Percentiles rank a stretch among this genome's conserved stretches.
These are phyloP conservation scores for Aspergillus chevalieri DNA, from an alignment of 2,329 filamentous ascomycete genomes.

Conservation along the genomic window DNA sequence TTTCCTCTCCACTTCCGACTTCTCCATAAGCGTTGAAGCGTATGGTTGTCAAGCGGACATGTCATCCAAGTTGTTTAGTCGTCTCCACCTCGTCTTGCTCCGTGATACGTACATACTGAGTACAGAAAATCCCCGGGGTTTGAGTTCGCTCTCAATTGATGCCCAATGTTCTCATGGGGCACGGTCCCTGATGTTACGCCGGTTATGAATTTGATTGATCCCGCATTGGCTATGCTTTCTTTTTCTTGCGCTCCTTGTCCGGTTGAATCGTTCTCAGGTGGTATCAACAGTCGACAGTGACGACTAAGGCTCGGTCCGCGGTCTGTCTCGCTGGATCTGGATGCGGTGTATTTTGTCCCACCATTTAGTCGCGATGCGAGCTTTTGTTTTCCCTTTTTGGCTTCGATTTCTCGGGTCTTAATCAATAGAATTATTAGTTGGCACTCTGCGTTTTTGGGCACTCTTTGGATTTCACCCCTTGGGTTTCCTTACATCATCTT, in stretches of 20 bases:
- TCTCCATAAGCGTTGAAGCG: not conserved
- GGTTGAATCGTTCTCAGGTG: not conserved
- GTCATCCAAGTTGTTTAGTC: not conserved
- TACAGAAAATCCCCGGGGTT: not conserved
- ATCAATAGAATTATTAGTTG: not conserved
- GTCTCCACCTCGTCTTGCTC: not conserved
- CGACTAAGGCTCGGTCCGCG: not conserved
- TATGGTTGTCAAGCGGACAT: not conserved
- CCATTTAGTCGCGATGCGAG: no score
- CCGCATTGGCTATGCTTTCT: not conserved
- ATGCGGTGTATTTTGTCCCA: no score
- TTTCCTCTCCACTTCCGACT: not conserved
- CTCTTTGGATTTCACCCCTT: not conserved
- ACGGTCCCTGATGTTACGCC: not conserved
- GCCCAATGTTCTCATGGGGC: not conserved
- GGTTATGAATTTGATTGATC: not conserved
- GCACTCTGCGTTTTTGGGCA: not conserved
- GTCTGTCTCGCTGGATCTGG: not conserved
- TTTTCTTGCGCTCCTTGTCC: not conserved
- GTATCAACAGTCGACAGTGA: not conserved
- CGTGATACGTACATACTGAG: not conserved
- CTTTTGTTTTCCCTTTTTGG: not conserved
- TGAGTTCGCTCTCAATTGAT: not conserved
- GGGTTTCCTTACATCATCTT: not conserved
- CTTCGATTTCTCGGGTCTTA: not conserved